phyloP scores from a whole-genome alignment of 371 early-diverging fungal species.

The Rozella allomycis region DNA sequence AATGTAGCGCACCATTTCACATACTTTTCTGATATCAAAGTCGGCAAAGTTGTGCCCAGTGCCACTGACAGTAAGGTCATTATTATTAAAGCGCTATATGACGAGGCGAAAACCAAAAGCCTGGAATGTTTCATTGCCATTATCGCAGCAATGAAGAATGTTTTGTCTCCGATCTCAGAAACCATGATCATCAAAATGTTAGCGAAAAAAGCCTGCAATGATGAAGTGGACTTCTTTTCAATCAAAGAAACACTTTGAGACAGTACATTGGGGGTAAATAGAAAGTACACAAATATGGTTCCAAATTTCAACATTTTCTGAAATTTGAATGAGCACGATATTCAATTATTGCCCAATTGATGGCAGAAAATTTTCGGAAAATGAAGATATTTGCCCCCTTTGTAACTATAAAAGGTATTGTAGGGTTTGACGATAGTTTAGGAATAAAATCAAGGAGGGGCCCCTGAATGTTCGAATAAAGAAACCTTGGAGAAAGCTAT shows the following conservation, averaged over 20 bases:
- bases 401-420: background rate
- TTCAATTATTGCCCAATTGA: conserved; percentile 1
- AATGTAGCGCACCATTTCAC: conserved; percentile 58
- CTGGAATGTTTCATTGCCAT: conserved; percentile 76
- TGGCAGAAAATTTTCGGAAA: background rate
- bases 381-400: background rate
- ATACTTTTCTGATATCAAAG: conserved; percentile 53
- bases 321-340: too few species aligned
- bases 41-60: conserved; percentile 68
- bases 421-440: background rate
- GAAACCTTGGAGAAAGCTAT: conserved; percentile 45
- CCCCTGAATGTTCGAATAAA: background rate
- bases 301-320: too few species aligned
- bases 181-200: background rate
- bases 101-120: conserved; percentile 59
- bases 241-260: too few species aligned
- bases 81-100: conserved; percentile 56
- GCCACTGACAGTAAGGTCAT: conserved; percentile 86
- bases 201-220: background rate
- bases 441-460: background rate
- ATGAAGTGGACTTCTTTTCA: too few species aligned
- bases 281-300: too few species aligned
- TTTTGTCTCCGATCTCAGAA: conserved; percentile 2
- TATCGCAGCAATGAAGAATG: background rate
- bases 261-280: too few species aligned